phyloP scores from a whole-genome alignment of 257 asterid genomes.

The Gardenia jasminoides region DNA sequence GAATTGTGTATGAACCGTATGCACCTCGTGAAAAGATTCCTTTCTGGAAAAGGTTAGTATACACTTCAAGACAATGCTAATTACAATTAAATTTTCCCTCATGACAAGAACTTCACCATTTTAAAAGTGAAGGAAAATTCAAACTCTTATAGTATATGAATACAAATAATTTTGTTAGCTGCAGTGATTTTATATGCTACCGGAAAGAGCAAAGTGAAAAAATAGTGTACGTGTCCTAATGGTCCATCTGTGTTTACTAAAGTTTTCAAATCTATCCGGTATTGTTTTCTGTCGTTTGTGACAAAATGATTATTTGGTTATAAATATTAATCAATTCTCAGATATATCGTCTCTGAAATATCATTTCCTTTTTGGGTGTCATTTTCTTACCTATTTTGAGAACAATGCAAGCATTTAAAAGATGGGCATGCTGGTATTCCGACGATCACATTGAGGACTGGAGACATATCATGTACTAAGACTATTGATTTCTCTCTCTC shows the following conservation, averaged over 20 bases:
- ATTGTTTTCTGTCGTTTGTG: not conserved
- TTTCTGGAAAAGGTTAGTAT: constrained; percentile 66
- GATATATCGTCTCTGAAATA: not conserved
- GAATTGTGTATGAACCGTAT: constrained; percentile 80
- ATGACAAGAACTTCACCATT: not conserved
- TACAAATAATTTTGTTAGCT: not conserved
- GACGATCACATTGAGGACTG: no score
- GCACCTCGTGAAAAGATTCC: constrained; percentile 60
- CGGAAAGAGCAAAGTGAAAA: not conserved
- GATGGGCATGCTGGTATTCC: not conserved
- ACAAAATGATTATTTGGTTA: not conserved
- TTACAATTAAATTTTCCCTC: constrained; percentile 5
- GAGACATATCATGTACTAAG: not conserved
- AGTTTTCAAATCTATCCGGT: not conserved
- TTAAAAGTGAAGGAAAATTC: not conserved
- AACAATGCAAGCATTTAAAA: not conserved
- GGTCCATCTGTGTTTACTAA: not conserved
- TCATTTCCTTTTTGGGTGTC: not conserved
- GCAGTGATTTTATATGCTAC: not conserved
- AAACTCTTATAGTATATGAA: not conserved
- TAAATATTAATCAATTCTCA: not conserved
- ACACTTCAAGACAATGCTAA: not conserved
- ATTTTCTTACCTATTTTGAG: not conserved
- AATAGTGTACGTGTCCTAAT: not conserved
- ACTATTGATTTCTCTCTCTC: not conserved